Base-by-base conservation (phyloP, 2,329 filamentous ascomycete species). In the Aspergillus sp. region DNA sequence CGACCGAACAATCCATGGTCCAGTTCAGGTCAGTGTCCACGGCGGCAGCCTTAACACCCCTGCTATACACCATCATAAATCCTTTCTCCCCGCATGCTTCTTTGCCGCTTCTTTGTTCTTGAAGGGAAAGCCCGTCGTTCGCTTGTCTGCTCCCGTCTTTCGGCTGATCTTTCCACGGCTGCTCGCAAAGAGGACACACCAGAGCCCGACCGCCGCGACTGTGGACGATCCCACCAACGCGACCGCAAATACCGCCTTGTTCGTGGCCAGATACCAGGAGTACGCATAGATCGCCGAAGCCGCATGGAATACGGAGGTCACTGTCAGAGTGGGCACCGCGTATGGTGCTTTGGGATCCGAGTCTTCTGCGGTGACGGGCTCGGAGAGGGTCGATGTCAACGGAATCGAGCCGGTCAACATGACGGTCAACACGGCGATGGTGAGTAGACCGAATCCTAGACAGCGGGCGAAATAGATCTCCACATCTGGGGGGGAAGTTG, bases 401-500 rank as follows among this genome's bases (percentile, higher is more conserved):
- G 89, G 88, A 4, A 93, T 77, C 2, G 81, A 80, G 44, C 88
- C 89, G 0, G 88, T 88, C 25, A 92, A 78, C 32, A 89, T 77
- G 34, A 91, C 72, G n/a, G 81, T 79, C 11, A 88, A 71, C 5
- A 85, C 65, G 29, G 84, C 85, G 23, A 93, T 73, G 9, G 84
- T 75, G 19, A 91, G 75, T 42, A 91, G 79, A 25, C 84, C 76
- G 52, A 92, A 76, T 57, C 87, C 89, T 1, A 91, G 79, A 23
- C 81, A 83, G 40, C 88, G 87, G 47, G 84, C 84, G 68, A 92
- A 86, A 78, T 93, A 93, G 51, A 82, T 73, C 70, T 91, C 88
- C 29, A 90, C 76, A 20, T 52, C n/a, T 23, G 9, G 23, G 9
- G 38, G 20, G 29, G 29, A 7, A n/a, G 14, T 17, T 38, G 45